Evolutionary conservation across 176 grass and related monocot species (phyloP).

Genomic region (Oryza meyeriana): DNA sequence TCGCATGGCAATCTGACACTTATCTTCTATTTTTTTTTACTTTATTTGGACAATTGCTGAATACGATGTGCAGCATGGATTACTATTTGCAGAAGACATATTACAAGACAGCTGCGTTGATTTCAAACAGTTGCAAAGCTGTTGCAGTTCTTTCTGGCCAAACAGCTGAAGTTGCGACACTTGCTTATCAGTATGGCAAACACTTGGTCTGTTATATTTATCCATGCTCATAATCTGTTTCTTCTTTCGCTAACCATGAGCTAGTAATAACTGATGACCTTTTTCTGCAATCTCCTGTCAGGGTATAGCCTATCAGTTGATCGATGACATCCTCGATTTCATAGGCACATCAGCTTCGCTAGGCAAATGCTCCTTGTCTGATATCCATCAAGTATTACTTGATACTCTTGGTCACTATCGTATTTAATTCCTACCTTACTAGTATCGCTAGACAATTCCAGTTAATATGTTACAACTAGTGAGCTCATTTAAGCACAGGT

Average conservation of each 20-base stretch:
- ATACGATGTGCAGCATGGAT: constrained; percentile 61
- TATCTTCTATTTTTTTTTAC: neutral
- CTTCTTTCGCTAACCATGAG: neutral
- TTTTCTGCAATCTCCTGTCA: constrained; percentile 25
- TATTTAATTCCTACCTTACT: neutral
- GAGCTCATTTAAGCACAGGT: neutral
- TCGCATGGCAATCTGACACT: neutral
- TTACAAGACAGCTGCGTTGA: constrained; percentile 82
- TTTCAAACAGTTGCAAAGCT: constrained; percentile 94
- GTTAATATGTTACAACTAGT: neutral
- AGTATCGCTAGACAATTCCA: neutral
- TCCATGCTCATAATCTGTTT: neutral
- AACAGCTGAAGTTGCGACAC: constrained; percentile 60
- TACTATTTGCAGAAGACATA: constrained; percentile 94
- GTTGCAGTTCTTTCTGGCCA: constrained; percentile 68
- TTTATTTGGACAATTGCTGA: constrained; percentile 18
- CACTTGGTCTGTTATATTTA: constrained; percentile 63
- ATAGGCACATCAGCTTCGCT: constrained; percentile 72
- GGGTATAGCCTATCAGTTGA: constrained; percentile 90
- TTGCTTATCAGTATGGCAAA: constrained; percentile 80
- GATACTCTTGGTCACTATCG: neutral
- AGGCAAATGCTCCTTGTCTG: constrained; percentile 79
- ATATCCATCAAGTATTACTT: constrained; percentile 72
- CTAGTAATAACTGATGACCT: neutral
- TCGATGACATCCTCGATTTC: constrained; percentile 90